Conservation (phyloP, 306 rosid species). For the Mimosa bimucronata region DNA sequence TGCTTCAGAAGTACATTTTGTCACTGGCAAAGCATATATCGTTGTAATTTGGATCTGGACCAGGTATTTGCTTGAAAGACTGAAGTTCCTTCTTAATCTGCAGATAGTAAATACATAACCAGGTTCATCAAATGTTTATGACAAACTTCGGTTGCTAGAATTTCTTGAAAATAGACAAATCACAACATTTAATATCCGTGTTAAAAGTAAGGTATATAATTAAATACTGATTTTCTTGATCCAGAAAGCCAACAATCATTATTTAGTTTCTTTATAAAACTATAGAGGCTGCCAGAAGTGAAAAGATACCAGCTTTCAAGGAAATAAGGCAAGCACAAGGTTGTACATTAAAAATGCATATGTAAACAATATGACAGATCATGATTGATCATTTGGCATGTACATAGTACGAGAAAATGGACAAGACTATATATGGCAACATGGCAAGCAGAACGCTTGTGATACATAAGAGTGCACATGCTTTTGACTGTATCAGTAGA, state of each 20-base stretch:
- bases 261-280: neutral
- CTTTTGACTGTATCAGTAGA: slow-evolving; percentile 21
- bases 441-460: slow-evolving; percentile 3
- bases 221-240: slow-evolving; percentile 5
- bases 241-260: neutral
- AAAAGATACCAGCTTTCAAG: neutral
- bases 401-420: slow-evolving; percentile 4
- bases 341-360: neutral
- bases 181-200: neutral
- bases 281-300: neutral
- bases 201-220: neutral
- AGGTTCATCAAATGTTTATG: slow-evolving; percentile 13
- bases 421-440: slow-evolving; percentile 23
- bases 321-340: slow-evolving; percentile 1
- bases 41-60: slow-evolving; percentile 88
- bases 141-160: neutral
- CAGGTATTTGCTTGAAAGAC: slow-evolving; percentile 64
- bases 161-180: neutral
- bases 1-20: slow-evolving; percentile 62
- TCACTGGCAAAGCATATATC: slow-evolving; percentile 83
- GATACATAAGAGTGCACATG: slow-evolving; percentile 3
- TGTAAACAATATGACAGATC: slow-evolving; percentile 14
- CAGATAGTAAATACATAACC: slow-evolving; percentile 32
- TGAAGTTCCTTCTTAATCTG: slow-evolving; percentile 76
- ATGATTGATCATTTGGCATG: slow-evolving; percentile 3